phyloP scores from a whole-genome alignment of 805 yeast species.

The Komagataella ulmi region DNA sequence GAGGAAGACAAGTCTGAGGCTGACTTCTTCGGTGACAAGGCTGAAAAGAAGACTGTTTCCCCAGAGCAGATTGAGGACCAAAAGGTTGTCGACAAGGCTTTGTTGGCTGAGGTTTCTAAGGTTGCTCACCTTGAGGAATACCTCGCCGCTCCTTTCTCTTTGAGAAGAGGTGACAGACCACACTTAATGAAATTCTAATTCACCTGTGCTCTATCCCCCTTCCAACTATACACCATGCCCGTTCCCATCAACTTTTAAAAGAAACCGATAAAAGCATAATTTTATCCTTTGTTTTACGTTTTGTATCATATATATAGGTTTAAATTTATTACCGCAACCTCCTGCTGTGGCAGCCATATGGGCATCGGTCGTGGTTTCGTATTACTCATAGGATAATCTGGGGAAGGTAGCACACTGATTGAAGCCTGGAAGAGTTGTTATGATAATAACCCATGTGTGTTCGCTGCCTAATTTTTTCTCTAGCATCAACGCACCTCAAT shows the following conservation, averaged over 20 bases:
- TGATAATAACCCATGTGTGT: no score
- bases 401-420: not conserved
- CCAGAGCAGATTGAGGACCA: conserved; percentile 95
- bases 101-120: conserved; percentile 89
- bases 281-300: not conserved
- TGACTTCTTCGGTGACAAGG: conserved; percentile 71
- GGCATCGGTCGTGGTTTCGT: not conserved
- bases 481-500: no score
- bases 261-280: not conserved
- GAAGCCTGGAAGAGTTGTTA: not conserved
- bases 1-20: conserved; percentile 81
- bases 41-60: conserved; percentile 77
- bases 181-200: conserved; percentile 92
- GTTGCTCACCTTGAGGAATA: conserved; percentile 95
- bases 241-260: not conserved
- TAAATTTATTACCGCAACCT: not conserved
- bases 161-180: conserved; percentile 97
- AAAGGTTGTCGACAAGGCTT: conserved; percentile 86
- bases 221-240: not conserved
- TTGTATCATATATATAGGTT: not conserved
- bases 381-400: not conserved
- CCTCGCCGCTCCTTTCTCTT: conserved; percentile 89
- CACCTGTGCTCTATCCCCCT: conserved; percentile 12
- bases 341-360: not conserved
- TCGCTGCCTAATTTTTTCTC: no score